Base-by-base conservation (phyloP, 2,329 filamentous ascomycete species). In the Fusarium pilosicola region DNA sequence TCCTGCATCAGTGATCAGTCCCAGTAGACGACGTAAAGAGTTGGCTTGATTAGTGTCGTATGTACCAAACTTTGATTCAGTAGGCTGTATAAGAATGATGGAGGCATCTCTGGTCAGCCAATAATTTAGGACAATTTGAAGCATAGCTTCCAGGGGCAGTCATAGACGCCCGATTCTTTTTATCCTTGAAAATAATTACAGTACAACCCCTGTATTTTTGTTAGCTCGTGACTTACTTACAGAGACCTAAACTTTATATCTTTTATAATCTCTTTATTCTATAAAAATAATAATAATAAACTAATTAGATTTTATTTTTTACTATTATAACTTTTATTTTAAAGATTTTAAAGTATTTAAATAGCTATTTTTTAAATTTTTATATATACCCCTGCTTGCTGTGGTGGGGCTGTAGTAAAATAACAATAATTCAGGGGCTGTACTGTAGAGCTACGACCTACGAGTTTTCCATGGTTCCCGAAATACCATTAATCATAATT, bases 1-100 rank as follows among this genome's bases (percentile, higher is more conserved):
- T 74, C 65, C 62, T 63, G 62, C 54, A 58, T 61, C 62, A 45
- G 58, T 70, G 54, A 55, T 61, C 62, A 45, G 49, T 73, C 57
- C 55, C 59, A 74, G 66, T 48, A 58, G 32, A 34, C 32, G 42
- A 39, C 60, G 51, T 46, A 45, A 65, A 67, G 45, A 39, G 39
- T 45, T 68, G 55, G 39, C 54, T 60, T 49, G 24, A 20, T 51
- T 51, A 58, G 67, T 58, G 41, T 54, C 61, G 30, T 39, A 30
- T 55, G 22, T 39, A 36, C 46, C 63, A 62, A 66, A 66, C 63
- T 55, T 55, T 62, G 59, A 67, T 67, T 46, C 46, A 61, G 58
- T 61, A 38, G 48, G 34, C 59, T 44, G 26, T 20, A 41, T 28
- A 28, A 44, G 38, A 32, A 36, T n/a, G 30, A 42, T n/a, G 13